Evolutionary conservation across 2,329 filamentous ascomycete species (phyloP).

Genomic region (Scorias spongiosa): DNA sequence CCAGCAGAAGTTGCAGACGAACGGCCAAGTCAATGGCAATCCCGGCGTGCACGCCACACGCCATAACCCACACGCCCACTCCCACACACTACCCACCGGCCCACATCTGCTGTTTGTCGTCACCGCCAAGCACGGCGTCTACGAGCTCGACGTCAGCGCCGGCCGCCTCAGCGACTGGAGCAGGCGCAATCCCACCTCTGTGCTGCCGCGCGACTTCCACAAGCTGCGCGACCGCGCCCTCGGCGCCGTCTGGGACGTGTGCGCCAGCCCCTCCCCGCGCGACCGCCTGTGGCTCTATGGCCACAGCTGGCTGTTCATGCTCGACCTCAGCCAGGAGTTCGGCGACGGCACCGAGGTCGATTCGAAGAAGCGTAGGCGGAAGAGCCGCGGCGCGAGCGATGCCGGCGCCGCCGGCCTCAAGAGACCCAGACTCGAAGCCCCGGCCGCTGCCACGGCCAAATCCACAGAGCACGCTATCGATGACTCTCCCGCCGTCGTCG

Average conservation of each 20-base stretch:
- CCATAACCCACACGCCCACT: constrained; percentile 36
- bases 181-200: constrained; percentile 60
- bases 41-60: constrained; percentile 35
- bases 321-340: constrained; percentile 65
- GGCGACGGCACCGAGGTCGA: constrained; percentile 10
- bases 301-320: constrained; percentile 76
- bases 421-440: constrained; percentile 29
- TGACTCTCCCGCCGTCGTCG: constrained; percentile 10
- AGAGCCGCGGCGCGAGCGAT: constrained; percentile 8
- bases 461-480: constrained; percentile 26
- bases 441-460: constrained; percentile 26
- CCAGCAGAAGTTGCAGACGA: neutral
- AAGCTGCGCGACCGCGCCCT: constrained; percentile 66
- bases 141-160: constrained; percentile 63
- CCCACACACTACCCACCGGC: constrained; percentile 39
- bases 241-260: constrained; percentile 68
- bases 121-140: constrained; percentile 51
- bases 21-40: constrained; percentile 27
- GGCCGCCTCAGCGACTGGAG: constrained; percentile 77
- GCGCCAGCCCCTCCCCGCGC: constrained; percentile 14
- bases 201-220: constrained; percentile 59
- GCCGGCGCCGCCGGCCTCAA: constrained; percentile 16
- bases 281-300: constrained; percentile 78
- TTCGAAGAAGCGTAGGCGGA: constrained; percentile 15
- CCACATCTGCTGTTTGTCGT: constrained; percentile 44